These are phyloP conservation scores for Globisporangium paroecandrum DNA, from an alignment of 352 stramenopile genomes.

Conservation along the genomic window DNA sequence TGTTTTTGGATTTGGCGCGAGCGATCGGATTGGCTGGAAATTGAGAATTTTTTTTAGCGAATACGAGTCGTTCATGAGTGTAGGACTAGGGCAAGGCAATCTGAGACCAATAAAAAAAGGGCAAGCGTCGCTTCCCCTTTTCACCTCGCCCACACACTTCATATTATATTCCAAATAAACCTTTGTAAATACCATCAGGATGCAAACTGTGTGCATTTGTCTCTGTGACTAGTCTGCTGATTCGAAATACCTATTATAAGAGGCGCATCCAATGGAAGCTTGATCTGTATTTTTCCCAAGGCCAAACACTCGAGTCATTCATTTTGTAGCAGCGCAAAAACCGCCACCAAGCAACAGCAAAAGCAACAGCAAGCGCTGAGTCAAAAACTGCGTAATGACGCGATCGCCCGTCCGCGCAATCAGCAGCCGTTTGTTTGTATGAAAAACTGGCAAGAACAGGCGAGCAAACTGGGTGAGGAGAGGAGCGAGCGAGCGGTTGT, in stretches of 20 bases:
- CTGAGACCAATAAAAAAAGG: neutral
- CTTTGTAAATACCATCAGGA: neutral
- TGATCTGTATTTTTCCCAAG: neutral
- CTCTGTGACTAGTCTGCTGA: neutral
- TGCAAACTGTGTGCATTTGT: too few relatives aligned
- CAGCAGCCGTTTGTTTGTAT: neutral
- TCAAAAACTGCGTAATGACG: neutral
- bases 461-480: neutral
- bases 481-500: neutral
- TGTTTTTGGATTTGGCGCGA: constrained; percentile 6
- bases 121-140: neutral
- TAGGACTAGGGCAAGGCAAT: neutral
- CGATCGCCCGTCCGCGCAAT: neutral
- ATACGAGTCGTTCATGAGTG: neutral
- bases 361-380: too few relatives aligned
- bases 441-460: neutral
- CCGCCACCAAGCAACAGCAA: neutral
- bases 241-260: neutral
- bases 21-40: constrained; percentile 3
- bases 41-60: neutral
- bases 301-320: neutral
- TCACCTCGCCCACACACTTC: neutral
- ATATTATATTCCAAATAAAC: neutral
- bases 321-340: neutral
- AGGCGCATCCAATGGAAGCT: neutral